These are phyloP conservation scores for Candida insectalens DNA, from an alignment of 805 yeast species.

Conservation along the genomic window DNA sequence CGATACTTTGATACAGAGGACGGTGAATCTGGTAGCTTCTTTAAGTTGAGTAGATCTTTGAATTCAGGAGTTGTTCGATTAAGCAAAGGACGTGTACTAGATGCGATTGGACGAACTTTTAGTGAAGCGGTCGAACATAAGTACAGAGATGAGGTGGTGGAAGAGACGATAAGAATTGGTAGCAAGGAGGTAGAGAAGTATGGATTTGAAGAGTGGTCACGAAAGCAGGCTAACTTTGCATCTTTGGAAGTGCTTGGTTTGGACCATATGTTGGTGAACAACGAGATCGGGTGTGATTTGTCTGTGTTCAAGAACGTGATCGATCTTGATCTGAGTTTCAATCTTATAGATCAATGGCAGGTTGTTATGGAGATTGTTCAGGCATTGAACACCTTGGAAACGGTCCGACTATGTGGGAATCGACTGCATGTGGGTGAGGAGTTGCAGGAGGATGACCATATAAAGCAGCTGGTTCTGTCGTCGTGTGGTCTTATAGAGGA, in stretches of 20 bases:
- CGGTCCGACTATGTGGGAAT: slow-evolving; percentile 48
- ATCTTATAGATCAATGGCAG: slow-evolving; percentile 36
- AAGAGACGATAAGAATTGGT: slow-evolving; percentile 30
- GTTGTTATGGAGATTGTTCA: slow-evolving; percentile 29
- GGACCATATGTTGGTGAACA: slow-evolving; percentile 29
- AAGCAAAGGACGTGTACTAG: slow-evolving; percentile 15
- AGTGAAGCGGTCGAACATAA: slow-evolving; percentile 26
- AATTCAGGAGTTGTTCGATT: slow-evolving; percentile 3
- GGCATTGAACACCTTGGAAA: slow-evolving; percentile 27
- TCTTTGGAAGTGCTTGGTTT: slow-evolving; percentile 41
- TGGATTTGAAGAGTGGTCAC: slow-evolving; percentile 53
- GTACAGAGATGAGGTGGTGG: slow-evolving; percentile 9
- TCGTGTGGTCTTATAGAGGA: slow-evolving; percentile 9
- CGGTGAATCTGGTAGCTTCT: slow-evolving; percentile 53
- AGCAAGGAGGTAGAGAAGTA: slow-evolving; percentile 47
- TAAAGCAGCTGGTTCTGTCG: slow-evolving; percentile 12
- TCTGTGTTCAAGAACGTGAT: slow-evolving; percentile 14
- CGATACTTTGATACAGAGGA: slow-evolving; percentile 38
- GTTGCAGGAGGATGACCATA: slow-evolving; percentile 5
- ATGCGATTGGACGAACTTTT: slow-evolving; percentile 34
- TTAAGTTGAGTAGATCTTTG: slow-evolving; percentile 27
- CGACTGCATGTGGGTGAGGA: slow-evolving; percentile 21
- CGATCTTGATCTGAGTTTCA: slow-evolving; percentile 50
- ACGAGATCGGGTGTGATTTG: slow-evolving; percentile 6
- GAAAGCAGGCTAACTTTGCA: slow-evolving; percentile 36